Conservation (phyloP, 768 basidiomycete genomes). For the Boletus rufocinnamomeus region DNA sequence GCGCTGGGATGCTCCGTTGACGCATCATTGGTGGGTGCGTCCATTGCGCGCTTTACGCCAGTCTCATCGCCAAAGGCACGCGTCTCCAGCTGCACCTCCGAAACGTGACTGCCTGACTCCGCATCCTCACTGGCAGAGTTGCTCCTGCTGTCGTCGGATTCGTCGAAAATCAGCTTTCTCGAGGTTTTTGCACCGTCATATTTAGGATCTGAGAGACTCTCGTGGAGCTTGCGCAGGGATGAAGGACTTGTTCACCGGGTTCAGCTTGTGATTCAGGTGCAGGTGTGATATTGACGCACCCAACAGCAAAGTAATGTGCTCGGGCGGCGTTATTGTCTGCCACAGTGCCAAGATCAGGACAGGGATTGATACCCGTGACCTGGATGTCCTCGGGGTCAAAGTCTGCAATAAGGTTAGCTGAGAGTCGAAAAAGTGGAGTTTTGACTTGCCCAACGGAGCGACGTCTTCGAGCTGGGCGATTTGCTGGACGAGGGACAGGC, state of each 20-base stretch:
- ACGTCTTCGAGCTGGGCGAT: constrained; percentile 77
- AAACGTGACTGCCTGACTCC: constrained; percentile 27
- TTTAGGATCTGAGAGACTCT: constrained; percentile 72
- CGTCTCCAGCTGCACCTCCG: constrained; percentile 12
- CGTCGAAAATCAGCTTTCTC: constrained; percentile 54
- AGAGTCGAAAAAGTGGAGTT: constrained; percentile 4
- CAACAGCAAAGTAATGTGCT: constrained; percentile 86
- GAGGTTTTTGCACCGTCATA: constrained; percentile 72
- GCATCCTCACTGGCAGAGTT: constrained; percentile 11
- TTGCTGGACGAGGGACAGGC: constrained; percentile 73
- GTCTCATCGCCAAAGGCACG: constrained; percentile 17
- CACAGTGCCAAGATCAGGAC: constrained; percentile 34
- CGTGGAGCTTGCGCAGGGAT: constrained; percentile 61
- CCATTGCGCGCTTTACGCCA: constrained; percentile 12
- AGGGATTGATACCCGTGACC: constrained; percentile 44
- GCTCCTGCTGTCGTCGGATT: constrained; percentile 26
- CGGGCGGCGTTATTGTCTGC: constrained; percentile 43
- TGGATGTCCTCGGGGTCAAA: constrained; percentile 73
- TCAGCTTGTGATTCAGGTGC: constrained; percentile 2
- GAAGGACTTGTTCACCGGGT: constrained; percentile 55
- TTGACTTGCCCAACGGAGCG: constrained; percentile 62
- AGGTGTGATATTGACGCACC: constrained; percentile 48
- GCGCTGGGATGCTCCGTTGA: constrained; percentile 8
- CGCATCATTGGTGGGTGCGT: constrained; percentile 16
- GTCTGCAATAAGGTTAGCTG: constrained; percentile 43